A percentile compares a stretch with the other conserved stretches of the same genome.
Evolutionary conservation across 768 basidiomycete species (phyloP).

Genomic region (Dioszegia aurantiaca): DNA sequence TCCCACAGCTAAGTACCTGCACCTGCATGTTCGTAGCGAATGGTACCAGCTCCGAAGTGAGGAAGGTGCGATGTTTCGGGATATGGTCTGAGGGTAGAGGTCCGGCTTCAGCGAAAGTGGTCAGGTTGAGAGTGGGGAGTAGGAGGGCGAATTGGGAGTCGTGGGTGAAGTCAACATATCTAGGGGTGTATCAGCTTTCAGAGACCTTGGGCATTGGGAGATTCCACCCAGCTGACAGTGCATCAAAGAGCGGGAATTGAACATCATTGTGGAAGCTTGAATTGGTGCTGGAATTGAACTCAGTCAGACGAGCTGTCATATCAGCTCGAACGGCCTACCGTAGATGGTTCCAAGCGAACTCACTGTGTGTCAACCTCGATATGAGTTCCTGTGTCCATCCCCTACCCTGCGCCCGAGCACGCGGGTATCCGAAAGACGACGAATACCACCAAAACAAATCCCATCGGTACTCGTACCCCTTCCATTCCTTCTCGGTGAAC

Average conservation of each 20-base stretch:
- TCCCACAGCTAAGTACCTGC: conserved; percentile 63
- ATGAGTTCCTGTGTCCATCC: conserved; percentile 51
- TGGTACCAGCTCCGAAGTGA: conserved; percentile 64
- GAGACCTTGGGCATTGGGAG: not conserved
- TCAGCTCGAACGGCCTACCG: conserved; percentile 7
- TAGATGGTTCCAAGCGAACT: not conserved
- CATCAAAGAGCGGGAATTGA: conserved; percentile 48
- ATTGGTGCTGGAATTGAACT: conserved; percentile 75
- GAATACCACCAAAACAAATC: conserved; percentile 55
- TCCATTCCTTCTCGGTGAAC: conserved; percentile 90
- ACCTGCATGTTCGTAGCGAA: conserved; percentile 74
- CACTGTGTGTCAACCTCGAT: conserved; percentile 44
- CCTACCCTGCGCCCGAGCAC: conserved; percentile 58
- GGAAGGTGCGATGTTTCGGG: conserved; percentile 60
- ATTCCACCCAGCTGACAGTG: conserved; percentile 38
- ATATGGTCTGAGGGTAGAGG: conserved; percentile 50
- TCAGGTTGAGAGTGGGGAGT: conserved; percentile 52
- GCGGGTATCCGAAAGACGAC: conserved; percentile 76
- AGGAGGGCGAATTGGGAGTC: conserved; percentile 47
- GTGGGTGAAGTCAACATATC: conserved; percentile 55
- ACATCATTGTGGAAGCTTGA: conserved; percentile 67
- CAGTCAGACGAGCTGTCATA: conserved; percentile 42
- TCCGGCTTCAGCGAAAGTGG: conserved; percentile 47
- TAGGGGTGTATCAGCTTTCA: conserved; percentile 9
- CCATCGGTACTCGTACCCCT: conserved; percentile 76